Percentiles rank a stretch among this genome's conserved stretches.
Evolutionary conservation across 2,329 filamentous ascomycete genomes (phyloP).

Genomic region (Neofusicoccum umdonicola): DNA sequence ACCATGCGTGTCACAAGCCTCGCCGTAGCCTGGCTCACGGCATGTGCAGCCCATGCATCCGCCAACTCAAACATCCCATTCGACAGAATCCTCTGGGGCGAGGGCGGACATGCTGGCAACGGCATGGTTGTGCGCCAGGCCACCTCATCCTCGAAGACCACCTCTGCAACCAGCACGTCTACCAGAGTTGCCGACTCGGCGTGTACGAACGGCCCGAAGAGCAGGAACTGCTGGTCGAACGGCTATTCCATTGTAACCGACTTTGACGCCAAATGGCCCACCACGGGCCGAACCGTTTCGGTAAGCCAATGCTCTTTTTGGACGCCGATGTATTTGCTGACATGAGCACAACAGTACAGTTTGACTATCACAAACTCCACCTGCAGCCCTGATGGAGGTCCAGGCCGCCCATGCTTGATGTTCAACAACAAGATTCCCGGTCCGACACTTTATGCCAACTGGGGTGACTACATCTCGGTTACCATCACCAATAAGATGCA

Average conservation of each 20-base stretch:
- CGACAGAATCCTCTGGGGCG: conserved; percentile 26
- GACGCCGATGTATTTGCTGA: conserved; percentile 33
- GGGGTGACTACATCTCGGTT: conserved; percentile 42
- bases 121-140: conserved; percentile 2
- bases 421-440: conserved; percentile 60
- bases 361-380: conserved; percentile 43
- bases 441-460: conserved; percentile 41
- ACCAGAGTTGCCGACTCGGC: conserved; percentile 24
- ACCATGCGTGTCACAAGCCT: conserved; percentile 24
- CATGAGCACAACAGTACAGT: conserved; percentile 31
- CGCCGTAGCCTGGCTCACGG: conserved; percentile 21
- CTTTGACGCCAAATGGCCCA: conserved; percentile 44
- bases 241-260: conserved; percentile 47
- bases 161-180: conserved; percentile 13
- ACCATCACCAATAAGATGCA: conserved; percentile 36
- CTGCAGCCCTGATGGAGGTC: conserved; percentile 39
- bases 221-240: conserved; percentile 42
- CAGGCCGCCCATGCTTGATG: conserved; percentile 30
- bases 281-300: conserved; percentile 22
- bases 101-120: conserved; percentile 20
- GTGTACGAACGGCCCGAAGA: conserved; percentile 36
- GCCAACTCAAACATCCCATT: conserved; percentile 17
- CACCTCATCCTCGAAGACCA: neutral
- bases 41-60: neutral
- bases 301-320: conserved; percentile 1